Evolutionary conservation across 164 flowering plant genomes (phyloP), one percentile per base, ranked within the genome.

Genomic region (Vitis riparia): DNA sequence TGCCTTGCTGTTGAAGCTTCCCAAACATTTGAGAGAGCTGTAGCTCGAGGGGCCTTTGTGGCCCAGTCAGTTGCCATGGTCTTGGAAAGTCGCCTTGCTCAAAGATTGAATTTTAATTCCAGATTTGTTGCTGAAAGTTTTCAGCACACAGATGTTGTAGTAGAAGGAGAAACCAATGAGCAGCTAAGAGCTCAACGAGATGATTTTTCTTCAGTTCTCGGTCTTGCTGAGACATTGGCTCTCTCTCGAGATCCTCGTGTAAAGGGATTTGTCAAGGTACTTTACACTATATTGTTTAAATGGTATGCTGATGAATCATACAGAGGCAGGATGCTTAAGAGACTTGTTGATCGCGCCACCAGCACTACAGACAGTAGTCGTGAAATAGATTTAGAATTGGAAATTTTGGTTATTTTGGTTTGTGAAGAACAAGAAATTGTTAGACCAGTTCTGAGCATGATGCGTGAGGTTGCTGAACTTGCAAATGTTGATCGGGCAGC

Each of bases 401-500:
- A 93, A 74, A 87, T 88, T 64, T 85, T 96, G 85, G 91, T 75
- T 23, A 76, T 71, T 29, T 74, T 89, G 75, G 81, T 80, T 30
- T 79, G 70, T 76, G 87, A 85, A 76, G 94, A 93, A 70, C 88
- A 84, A 75, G 95, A 84, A 76, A 78, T 85, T 65, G 80, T 84
- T 52, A 84, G 91, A 73, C 93, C 93, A 63, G 94, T 92, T 72
- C 69, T 96, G 65, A 86, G 83, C 77, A 87, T 96, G 98, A 85
- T 96, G 91, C 79, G 95, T 66, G 97, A 96, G 81, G 95, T 90
- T 76, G 95, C 91, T 72, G 98, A 93, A 74, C 91, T 83, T 77
- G 97, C 99, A 58, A 92, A 87, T 86, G 91, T 89, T 76, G 94
- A 93, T 70, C 86, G 98, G 50, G 93, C 95, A 17, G 92, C 97